Conservation (phyloP, 2,329 filamentous ascomycete genomes). For the Cytospora piceae region DNA sequence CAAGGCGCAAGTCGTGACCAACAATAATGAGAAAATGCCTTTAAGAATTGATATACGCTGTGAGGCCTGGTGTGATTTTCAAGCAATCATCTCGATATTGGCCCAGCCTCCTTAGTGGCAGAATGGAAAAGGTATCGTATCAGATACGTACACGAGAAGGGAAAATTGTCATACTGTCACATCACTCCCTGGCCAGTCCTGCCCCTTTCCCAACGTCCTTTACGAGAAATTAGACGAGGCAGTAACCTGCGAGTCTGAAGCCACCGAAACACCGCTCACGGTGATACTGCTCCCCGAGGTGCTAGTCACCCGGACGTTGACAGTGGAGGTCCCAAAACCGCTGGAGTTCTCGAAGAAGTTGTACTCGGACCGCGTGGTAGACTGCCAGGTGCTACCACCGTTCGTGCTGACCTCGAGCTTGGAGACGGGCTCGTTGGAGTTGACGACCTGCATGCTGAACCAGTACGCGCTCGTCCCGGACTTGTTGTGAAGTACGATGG, state of each 20-base stretch:
- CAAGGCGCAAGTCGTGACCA: not conserved
- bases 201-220: not conserved
- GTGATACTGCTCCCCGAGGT: slow-evolving; percentile 53
- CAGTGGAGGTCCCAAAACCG: slow-evolving; percentile 58
- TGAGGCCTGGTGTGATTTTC: not conserved
- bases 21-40: not conserved
- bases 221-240: slow-evolving; percentile 41
- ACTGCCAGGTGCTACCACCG: slow-evolving; percentile 60
- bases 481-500: slow-evolving; percentile 50
- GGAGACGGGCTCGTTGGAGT: slow-evolving; percentile 59
- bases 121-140: not conserved
- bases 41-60: too few species aligned
- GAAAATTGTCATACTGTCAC: not conserved
- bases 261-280: slow-evolving; percentile 54
- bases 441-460: slow-evolving; percentile 65
- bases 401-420: slow-evolving; percentile 65
- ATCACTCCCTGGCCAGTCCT: not conserved
- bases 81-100: not conserved
- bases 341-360: slow-evolving; percentile 65
- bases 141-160: slow-evolving; percentile 25
- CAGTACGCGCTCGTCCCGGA: slow-evolving; percentile 47
- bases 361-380: slow-evolving; percentile 57
- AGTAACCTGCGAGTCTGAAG: slow-evolving; percentile 37
- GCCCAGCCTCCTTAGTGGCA: too few species aligned
- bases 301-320: slow-evolving; percentile 61